phyloP scores from a whole-genome alignment of 192 early-diverging fungal species.

The Podila horticola region DNA sequence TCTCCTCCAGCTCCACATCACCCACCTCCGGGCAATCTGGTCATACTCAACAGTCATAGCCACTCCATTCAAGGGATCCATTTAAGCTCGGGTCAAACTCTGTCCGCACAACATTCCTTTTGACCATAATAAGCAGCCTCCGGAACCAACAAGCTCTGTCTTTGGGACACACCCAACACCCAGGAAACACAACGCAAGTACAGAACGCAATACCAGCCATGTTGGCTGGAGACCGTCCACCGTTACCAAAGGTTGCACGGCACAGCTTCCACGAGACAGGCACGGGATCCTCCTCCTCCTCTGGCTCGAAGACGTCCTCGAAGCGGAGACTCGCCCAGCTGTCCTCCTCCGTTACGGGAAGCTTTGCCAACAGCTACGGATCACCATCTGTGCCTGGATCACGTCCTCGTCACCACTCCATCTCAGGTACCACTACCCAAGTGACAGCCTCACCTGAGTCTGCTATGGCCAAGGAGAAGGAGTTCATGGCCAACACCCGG shows the following conservation, averaged over 20 bases:
- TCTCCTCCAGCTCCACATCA: too few relatives aligned
- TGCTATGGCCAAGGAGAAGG: slow-evolving; percentile 33
- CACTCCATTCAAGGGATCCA: neutral
- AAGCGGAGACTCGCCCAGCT: slow-evolving; percentile 16
- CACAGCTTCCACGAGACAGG: slow-evolving; percentile 27
- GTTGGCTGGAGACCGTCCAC: slow-evolving; percentile 22
- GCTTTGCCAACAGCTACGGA: neutral
- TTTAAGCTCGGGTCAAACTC: neutral
- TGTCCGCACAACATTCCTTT: too few relatives aligned
- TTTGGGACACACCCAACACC: too few relatives aligned
- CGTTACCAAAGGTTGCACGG: slow-evolving; percentile 6
- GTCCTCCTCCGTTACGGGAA: neutral
- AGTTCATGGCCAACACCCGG: slow-evolving; percentile 48
- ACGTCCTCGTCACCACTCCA: slow-evolving; percentile 18
- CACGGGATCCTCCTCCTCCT: neutral
- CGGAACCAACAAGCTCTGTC: neutral
- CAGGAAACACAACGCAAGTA: neutral
- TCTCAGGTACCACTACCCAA: slow-evolving; percentile 7
- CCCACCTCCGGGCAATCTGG: too few relatives aligned
- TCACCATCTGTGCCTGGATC: neutral
- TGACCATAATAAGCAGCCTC: neutral
- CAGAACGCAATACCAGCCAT: slow-evolving; percentile 2
- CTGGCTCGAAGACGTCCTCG: neutral
- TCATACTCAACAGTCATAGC: too few relatives aligned
- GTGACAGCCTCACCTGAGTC: slow-evolving; percentile 14